These are phyloP conservation scores for Globisporangium emineosum DNA, from an alignment of 352 stramenopile genomes.

Conservation along the genomic window DNA sequence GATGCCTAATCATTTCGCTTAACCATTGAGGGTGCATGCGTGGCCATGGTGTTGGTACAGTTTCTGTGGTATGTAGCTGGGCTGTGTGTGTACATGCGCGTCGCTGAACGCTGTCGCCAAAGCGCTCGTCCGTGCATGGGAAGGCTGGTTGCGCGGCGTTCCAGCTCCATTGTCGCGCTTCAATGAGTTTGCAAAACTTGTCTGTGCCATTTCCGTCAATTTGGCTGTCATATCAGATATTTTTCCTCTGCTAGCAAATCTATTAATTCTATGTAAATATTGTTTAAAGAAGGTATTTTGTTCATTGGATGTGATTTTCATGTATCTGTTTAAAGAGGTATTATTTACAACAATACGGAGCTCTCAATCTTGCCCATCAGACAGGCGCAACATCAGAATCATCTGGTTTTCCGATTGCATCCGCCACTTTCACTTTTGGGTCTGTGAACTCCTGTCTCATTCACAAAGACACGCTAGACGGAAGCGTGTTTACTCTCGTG, in stretches of 20 bases:
- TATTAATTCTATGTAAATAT: too few relatives aligned
- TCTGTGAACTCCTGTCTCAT: neutral
- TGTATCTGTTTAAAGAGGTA: too few relatives aligned
- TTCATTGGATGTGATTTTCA: too few relatives aligned
- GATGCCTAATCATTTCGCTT: too few relatives aligned
- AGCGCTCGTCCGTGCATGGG: neutral
- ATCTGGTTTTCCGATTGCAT: too few relatives aligned
- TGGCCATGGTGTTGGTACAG: neutral
- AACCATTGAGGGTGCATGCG: neutral
- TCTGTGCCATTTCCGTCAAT: neutral
- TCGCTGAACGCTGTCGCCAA: neutral
- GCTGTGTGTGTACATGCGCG: neutral
- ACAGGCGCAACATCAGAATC: too few relatives aligned
- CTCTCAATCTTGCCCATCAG: too few relatives aligned
- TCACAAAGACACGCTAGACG: neutral
- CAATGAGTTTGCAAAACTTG: neutral
- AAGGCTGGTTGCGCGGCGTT: neutral
- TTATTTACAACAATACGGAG: too few relatives aligned
- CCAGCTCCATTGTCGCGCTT: neutral
- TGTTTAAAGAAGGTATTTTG: too few relatives aligned
- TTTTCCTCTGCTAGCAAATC: too few relatives aligned
- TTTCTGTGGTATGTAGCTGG: neutral
- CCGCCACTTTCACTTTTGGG: neutral
- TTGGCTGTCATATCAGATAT: too few relatives aligned
- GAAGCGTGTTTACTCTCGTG: neutral